Base-by-base conservation (phyloP, 2,329 filamentous ascomycete species). In the Monosporascus sp. region DNA sequence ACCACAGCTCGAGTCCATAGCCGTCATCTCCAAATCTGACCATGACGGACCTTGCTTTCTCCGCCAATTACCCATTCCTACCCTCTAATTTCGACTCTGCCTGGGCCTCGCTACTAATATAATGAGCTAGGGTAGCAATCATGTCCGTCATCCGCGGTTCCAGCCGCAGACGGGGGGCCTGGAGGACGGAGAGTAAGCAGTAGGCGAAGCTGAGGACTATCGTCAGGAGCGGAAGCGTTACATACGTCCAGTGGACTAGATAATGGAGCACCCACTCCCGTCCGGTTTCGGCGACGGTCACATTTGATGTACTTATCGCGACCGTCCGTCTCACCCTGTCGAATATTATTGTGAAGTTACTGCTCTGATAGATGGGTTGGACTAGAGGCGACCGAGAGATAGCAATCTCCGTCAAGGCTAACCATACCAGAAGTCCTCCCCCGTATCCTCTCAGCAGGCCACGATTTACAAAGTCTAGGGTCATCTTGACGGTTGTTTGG, bases 231-330 rank as follows among this genome's bases (percentile, higher is more conserved):
- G 60, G 62, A 6, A 60, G 54, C 14, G 56, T 50, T 43, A 62
- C 54, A 28, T 60, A 64, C 2, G 55, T 31, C 63, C 62, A 65
- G 6, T 60, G 43, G 7, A 65, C 56, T 3, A 51, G 40, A 24
- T 59, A 60, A 18, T 57, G 54, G 8, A 58, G 54, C 2, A 53
- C 51, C 59, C 55, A 63, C 15, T 61, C 58, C 9, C 56, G 26
- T 5, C 46, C 53, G 1, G 37, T 44, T 1, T 61, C 60, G 1
- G 26, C 4, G 1, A 49, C 31, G 3, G 44, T 60, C 1, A 52
- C 40, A 5, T 53, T 50, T 17, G 54, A 53, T n/a, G n/a, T n/a
- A n/a, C 1, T 52, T 35, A 45, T 58, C 1, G 58, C 53, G 35
- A 60, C 53, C 2, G 37, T 51, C 37, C 37, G 53, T 11, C 57